Base-by-base conservation (phyloP, 2,329 filamentous ascomycete species). In the Sphaerulina musiva region DNA sequence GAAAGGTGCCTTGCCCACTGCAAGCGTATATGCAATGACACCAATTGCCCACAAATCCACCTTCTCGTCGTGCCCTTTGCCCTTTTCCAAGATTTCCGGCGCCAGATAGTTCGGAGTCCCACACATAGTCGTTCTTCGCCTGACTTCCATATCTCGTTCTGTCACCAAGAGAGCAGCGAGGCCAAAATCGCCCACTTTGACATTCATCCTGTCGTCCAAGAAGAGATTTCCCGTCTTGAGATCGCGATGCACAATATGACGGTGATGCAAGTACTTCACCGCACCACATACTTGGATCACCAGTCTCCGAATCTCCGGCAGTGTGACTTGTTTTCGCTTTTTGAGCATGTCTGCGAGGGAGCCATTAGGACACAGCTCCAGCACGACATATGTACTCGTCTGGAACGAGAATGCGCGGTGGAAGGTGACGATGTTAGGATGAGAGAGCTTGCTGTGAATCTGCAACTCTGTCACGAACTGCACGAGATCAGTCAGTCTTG, bases 181-280 rank as follows among this genome's bases (percentile, higher is more conserved):
- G 2, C 93, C 93, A 73, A 98, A 98, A 70, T 98, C 93, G 43
- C 93, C 93, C 64, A 98, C 89, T 70, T 98, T 98, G 64, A 95
- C 86, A 67, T 98, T 95, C 92, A 98, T 96, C 62, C 90, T 79
- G 51, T 83, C 82, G 70, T 98, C 93, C 49, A 98, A 78, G 66
- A 98, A 98, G 62, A 98, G 85, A 70, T 98, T 98, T 46, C 93
- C 95, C 78, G 96, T 97, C 74, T 98, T 98, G 64, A 98, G 74
- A 72, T 98, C 93, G 47, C 93, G 84, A 72, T 98, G 93, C 47
- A 97, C 95, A 58, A 98, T 95, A 61, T 92, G 93, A 69, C 95
- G 87, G 66, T 84, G 84, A 71, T 98, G 95, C 77, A 98, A 87
- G 69, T 98, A 98, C 73, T 97, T 97, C 73, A 98, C 92, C 38